Base-by-base conservation (phyloP, 306 rosid species). In the Begonia fuchsioides region DNA sequence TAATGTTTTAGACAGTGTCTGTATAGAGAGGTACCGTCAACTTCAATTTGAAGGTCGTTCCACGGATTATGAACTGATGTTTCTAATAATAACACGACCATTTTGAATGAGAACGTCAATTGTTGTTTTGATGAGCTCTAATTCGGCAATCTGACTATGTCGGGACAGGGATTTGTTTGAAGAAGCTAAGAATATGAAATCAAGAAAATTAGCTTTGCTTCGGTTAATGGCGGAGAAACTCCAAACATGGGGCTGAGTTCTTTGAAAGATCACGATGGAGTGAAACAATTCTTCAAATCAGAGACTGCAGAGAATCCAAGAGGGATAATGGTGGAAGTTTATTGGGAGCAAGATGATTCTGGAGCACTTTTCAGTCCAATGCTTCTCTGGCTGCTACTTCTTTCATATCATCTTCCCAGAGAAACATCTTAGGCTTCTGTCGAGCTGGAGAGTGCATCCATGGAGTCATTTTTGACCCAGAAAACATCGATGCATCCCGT, bases 281-380 rank as follows among this genome's bases (percentile, higher is more conserved):
- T 81, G 74, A 90, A 90, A 72, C 68, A 64, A 49, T 81, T 78
- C 74, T 90, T 81, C 52, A 74, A 74, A 73, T 50, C 90, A 15
- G 80, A 72, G 54, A 68, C 82, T 12, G 52, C 52, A 9, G 88
- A 80, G 52, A 62, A 60, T 54, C 86, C 86, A 15, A 68, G 71
- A 47, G 96, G 94, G 38, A 53, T 59, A 12, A 81, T 83, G 94
- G 93, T 83, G 52, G 81, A 83, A 72, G 88, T 78, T 18, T 68
- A 75, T 38, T 78, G 96, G 96, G 85, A 78, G 52, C 93, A 76
- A 78, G 88, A 83, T 66, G 94, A 88, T 35, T 56, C 71, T 1
- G 94, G 94, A 35, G 58, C 82, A 7, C 75, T 13, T 58, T 66
- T 46, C 62, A 57, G 53, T 57, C 56, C 15, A 18, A 68, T 18